A percentile compares a stretch with the other conserved stretches of the same genome.
These are phyloP conservation scores for Trametes polyzona DNA, from an alignment of 1,284 basidiomycete genomes.

Conservation along the genomic window DNA sequence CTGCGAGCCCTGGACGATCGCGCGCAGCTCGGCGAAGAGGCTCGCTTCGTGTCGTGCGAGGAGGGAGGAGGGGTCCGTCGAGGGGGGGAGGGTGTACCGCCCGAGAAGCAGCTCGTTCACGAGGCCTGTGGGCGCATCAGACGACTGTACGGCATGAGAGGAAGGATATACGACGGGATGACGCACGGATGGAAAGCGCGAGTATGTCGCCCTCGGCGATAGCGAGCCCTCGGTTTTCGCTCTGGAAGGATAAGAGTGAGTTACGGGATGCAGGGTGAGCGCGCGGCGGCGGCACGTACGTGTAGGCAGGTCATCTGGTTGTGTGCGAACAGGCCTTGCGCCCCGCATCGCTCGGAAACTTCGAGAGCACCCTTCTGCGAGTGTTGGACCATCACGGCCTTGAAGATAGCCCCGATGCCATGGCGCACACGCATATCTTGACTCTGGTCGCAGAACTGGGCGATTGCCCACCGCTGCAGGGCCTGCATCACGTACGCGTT, in stretches of 20 bases:
- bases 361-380: constrained; percentile 35
- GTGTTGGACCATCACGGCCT: constrained; percentile 41
- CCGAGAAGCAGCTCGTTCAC: constrained; percentile 41
- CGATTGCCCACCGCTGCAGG: constrained; percentile 33
- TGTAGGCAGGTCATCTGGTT: constrained; percentile 45
- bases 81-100: constrained; percentile 34
- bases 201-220: constrained; percentile 51
- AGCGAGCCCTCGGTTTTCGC: constrained; percentile 42
- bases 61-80: constrained; percentile 32
- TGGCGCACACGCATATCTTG: constrained; percentile 40
- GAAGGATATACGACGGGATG: background rate
- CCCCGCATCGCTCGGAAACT: constrained; percentile 51
- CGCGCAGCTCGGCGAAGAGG: constrained; percentile 37
- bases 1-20: constrained; percentile 15
- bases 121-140: constrained; percentile 34
- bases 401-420: constrained; percentile 46
- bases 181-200: constrained; percentile 45
- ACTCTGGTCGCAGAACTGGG: constrained; percentile 36
- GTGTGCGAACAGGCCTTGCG: constrained; percentile 49
- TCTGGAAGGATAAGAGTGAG: constrained; percentile 27
- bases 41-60: constrained; percentile 42
- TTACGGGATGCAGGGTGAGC: background rate
- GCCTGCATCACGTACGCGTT: constrained; percentile 46
- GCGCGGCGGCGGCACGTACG: constrained; percentile 39
- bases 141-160: background rate